Percentiles rank a stretch among this genome's conserved stretches.
phyloP scores from a whole-genome alignment of 2,329 filamentous ascomycete genomes.

The Fusarium armeniacum region DNA sequence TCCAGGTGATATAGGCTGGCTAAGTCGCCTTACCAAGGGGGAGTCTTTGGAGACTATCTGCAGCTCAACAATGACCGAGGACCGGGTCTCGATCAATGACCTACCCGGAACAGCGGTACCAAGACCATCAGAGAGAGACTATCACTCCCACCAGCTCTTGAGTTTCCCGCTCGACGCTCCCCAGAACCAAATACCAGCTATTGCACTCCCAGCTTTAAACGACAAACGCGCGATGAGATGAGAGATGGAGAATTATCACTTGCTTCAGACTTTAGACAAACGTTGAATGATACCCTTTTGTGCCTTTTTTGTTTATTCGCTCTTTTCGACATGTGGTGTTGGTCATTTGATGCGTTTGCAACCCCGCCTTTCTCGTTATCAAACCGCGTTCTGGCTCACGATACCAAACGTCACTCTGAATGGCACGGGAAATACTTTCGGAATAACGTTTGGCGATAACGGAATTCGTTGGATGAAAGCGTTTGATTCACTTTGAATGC shows the following conservation, averaged over 20 bases:
- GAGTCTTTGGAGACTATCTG: background rate
- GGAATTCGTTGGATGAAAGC: background rate
- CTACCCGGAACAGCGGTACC: background rate
- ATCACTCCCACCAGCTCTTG: background rate
- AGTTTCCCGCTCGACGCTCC: too few species aligned
- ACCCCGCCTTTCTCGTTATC: background rate
- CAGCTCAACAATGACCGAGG: background rate
- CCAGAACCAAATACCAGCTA: background rate
- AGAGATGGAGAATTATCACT: background rate
- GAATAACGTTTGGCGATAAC: background rate
- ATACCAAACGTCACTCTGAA: background rate
- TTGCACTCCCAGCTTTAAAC: background rate
- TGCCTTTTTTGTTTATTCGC: background rate
- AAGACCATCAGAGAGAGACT: background rate
- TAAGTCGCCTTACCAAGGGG: too few species aligned
- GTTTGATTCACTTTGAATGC: background rate
- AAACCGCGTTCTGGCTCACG: constrained; percentile 2
- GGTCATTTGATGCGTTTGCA: background rate
- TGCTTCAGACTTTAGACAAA: constrained; percentile 18
- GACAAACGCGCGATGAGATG: constrained; percentile 3
- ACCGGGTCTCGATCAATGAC: background rate
- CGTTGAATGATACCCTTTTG: constrained; percentile 46
- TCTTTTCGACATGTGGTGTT: background rate
- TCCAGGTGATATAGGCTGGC: background rate
- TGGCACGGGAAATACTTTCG: background rate